Evolutionary conservation across 305 asterid genomes (phyloP).

Genomic region (Rubia balearica): DNA sequence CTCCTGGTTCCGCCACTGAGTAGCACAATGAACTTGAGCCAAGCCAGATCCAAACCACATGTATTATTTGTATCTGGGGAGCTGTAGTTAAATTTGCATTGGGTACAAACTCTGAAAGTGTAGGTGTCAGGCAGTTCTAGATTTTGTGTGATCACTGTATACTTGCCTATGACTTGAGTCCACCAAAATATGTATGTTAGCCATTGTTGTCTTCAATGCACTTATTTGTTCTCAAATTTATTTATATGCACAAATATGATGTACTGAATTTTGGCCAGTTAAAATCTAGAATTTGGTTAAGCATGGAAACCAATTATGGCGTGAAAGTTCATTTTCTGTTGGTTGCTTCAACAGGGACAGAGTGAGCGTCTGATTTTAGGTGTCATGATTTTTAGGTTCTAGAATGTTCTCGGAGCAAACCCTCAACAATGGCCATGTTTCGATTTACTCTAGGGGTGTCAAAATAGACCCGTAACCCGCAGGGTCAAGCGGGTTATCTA

Average conservation of each 20-base stretch:
- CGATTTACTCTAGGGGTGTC: too few species aligned
- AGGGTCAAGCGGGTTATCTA: too few species aligned
- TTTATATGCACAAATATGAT: background rate
- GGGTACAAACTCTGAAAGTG: background rate
- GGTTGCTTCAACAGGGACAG: background rate
- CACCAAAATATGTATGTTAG: background rate
- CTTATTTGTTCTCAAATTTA: background rate
- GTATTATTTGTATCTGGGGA: background rate
- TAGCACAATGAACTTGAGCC: background rate
- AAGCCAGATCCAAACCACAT: background rate
- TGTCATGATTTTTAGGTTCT: background rate
- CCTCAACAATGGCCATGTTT: too few species aligned
- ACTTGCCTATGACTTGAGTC: background rate
- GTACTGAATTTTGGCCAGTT: background rate
- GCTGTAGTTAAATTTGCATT: background rate
- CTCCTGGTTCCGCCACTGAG: too few species aligned
- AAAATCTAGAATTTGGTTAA: background rate
- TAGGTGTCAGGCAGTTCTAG: background rate
- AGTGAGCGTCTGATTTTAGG: background rate
- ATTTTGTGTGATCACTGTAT: background rate
- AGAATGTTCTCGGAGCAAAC: too few species aligned
- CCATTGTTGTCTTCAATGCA: background rate
- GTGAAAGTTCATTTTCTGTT: background rate
- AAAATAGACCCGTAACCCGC: too few species aligned
- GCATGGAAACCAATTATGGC: background rate